Percentiles rank a stretch among this genome's conserved stretches.
Evolutionary conservation across 129 eudicot genomes (phyloP).

Genomic region (Saussurea involucrata): DNA sequence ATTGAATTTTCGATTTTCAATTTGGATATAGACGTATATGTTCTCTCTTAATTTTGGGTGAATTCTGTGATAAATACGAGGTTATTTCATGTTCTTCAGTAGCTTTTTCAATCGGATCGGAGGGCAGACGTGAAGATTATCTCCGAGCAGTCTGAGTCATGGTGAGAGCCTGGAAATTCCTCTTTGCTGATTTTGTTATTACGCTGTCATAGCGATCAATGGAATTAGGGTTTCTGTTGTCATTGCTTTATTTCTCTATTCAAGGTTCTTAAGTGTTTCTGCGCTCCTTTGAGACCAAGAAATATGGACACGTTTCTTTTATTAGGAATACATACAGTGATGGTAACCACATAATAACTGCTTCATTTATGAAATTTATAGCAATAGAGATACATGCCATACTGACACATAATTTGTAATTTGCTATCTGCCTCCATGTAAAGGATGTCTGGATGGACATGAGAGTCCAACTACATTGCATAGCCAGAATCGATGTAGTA

Average conservation of each 20-base stretch:
- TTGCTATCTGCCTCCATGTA: not conserved
- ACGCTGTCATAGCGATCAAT: not conserved
- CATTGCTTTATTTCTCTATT: not conserved
- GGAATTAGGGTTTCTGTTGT: slow-evolving; percentile 16
- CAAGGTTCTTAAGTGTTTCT: no score
- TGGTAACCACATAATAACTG: not conserved
- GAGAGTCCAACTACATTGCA: not conserved
- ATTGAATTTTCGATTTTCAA: not conserved
- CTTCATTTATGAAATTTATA: not conserved
- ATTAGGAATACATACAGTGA: no score
- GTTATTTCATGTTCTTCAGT: slow-evolving; percentile 7
- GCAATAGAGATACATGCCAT: not conserved
- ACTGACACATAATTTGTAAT: not conserved
- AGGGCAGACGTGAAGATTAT: slow-evolving; percentile 14
- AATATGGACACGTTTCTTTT: no score
- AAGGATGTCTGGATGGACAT: not conserved
- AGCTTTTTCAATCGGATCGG: slow-evolving; percentile 20
- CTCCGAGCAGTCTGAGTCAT: slow-evolving; percentile 10
- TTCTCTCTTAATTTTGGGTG: not conserved
- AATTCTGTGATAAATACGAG: not conserved
- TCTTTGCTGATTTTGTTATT: not conserved
- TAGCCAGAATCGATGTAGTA: not conserved
- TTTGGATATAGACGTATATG: not conserved
- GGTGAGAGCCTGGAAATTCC: slow-evolving; percentile 14
- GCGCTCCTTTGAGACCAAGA: no score